phyloP scores from a whole-genome alignment of 139 green algal genomes.

The Pleodorina starrii region DNA sequence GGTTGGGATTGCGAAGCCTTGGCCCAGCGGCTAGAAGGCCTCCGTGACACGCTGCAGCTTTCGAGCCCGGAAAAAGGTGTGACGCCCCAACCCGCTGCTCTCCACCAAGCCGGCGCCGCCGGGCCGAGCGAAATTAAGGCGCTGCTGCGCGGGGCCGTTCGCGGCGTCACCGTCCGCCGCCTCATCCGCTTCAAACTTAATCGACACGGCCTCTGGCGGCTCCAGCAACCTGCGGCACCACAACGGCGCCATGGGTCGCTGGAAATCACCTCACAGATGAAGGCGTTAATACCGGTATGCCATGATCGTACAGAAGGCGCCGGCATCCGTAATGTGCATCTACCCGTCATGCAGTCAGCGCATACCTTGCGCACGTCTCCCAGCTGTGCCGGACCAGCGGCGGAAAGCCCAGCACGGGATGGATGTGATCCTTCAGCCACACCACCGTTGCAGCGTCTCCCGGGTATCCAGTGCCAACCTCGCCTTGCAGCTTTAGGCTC shows the following conservation, averaged over 20 bases:
- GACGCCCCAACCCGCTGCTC: slow-evolving; percentile 65
- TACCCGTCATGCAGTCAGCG: too few species aligned
- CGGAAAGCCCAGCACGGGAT: slow-evolving; percentile 90
- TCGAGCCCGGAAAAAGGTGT: slow-evolving; percentile 74
- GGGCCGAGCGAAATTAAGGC: slow-evolving; percentile 18
- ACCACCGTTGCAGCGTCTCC: slow-evolving; percentile 84
- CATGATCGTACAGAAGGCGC: too few species aligned
- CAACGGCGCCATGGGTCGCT: background rate
- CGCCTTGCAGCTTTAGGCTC: slow-evolving; percentile 39
- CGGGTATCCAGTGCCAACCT: slow-evolving; percentile 81
- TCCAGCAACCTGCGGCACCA: slow-evolving; percentile 44
- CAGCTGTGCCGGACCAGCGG: slow-evolving; percentile 79
- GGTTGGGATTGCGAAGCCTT: too few species aligned
- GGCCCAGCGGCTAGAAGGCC: slow-evolving; percentile 31
- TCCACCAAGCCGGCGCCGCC: slow-evolving; percentile 10
- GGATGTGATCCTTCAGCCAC: slow-evolving; percentile 81
- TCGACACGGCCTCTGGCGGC: background rate
- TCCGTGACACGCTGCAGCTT: slow-evolving; percentile 69
- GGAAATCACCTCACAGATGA: too few species aligned
- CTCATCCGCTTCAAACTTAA: slow-evolving; percentile 58
- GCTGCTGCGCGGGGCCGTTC: slow-evolving; percentile 40
- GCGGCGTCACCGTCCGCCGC: background rate
- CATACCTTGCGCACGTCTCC: slow-evolving; percentile 67
- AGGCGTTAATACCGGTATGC: too few species aligned
- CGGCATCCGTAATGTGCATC: too few species aligned